Evolutionary conservation across 768 basidiomycete genomes (phyloP).

Genomic region (Termitomyces sp.): DNA sequence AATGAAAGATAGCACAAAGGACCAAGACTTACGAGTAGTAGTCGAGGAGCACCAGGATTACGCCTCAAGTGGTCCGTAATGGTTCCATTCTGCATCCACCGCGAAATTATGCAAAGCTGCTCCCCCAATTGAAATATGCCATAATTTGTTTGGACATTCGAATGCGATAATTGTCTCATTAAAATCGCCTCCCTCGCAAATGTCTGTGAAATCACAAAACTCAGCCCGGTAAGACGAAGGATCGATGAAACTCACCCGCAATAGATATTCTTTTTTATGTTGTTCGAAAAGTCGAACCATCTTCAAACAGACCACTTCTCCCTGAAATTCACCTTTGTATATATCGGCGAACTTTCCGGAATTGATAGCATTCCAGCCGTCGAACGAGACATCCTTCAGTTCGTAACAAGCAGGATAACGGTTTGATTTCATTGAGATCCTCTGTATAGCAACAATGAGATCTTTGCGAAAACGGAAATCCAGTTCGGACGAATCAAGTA

Average conservation of each 20-base stretch:
- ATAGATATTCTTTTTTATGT: neutral
- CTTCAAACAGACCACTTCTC: neutral
- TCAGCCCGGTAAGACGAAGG: neutral
- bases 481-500: neutral
- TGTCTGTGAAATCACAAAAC: neutral
- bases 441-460: neutral
- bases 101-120: neutral
- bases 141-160: neutral
- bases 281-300: neutral
- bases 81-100: neutral
- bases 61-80: neutral
- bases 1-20: neutral
- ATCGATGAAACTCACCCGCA: neutral
- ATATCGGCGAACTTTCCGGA: neutral
- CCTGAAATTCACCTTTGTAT: neutral
- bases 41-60: neutral
- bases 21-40: neutral
- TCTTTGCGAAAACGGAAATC: neutral
- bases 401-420: neutral
- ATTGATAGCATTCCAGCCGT: neutral
- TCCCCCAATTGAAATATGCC: neutral
- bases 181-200: neutral
- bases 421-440: neutral
- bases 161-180: neutral
- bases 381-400: neutral